These are phyloP conservation scores for Lagenaria siceraria DNA, from an alignment of 306 rosid genomes.

Conservation along the genomic window DNA sequence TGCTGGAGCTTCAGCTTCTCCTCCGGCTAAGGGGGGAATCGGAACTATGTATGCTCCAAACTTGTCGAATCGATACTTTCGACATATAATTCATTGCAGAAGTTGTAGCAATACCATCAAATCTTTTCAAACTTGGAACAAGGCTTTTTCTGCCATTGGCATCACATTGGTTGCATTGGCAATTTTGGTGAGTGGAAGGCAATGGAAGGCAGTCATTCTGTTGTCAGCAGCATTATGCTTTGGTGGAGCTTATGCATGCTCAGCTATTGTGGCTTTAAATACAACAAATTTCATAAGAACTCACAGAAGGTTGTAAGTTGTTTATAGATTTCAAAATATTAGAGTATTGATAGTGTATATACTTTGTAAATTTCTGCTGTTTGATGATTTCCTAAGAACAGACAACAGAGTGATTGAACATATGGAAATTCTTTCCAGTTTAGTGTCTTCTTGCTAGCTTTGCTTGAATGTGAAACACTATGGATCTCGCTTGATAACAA, in stretches of 20 bases:
- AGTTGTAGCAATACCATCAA: constrained; percentile 55
- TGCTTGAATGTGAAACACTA: too few species aligned
- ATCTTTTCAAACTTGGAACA: constrained; percentile 72
- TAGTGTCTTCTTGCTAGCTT: too few species aligned
- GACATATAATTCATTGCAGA: constrained; percentile 79
- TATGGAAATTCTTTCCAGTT: neutral
- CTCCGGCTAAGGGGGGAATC: constrained; percentile 75
- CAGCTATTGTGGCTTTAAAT: constrained; percentile 51
- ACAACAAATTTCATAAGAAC: constrained; percentile 80
- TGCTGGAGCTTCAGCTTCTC: constrained; percentile 66
- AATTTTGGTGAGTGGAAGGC: constrained; percentile 54
- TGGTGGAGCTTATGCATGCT: constrained; percentile 59
- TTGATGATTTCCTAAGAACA: neutral
- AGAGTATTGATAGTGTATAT: neutral
- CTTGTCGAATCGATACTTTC: constrained; percentile 67
- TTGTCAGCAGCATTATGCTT: constrained; percentile 43
- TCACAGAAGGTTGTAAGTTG: constrained; percentile 67
- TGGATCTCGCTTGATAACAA: too few species aligned
- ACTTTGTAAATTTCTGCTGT: neutral
- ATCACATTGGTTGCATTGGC: constrained; percentile 38
- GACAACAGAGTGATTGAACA: neutral
- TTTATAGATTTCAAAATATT: neutral
- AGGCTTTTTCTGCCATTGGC: constrained; percentile 42
- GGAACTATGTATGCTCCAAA: constrained; percentile 79
- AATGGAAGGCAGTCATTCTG: constrained; percentile 62